Evolutionary conservation across 129 eudicot genomes (phyloP), one percentile per base, ranked within the genome.

Genomic region (Pulicaria dysenterica): DNA sequence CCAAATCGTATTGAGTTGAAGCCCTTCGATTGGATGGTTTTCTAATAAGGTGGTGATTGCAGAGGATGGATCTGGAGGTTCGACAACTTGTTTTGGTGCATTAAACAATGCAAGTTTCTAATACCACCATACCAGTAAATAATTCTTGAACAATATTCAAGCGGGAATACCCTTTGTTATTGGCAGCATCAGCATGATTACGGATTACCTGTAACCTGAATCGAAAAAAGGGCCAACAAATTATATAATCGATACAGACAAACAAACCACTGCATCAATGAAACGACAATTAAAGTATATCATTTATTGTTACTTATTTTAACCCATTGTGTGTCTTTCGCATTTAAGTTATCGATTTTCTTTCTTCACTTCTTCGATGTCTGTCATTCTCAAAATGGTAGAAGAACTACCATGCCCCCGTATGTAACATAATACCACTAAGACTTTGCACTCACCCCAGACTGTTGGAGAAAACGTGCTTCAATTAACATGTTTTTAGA

Each of bases 11-110:
- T 93, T 96, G 5, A 89, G 83, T 11, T 87, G 81, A 64, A 93
- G 87, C 4, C 96, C 98, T 67, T 93, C 96, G 3, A 84, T 3
- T 16, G 98, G 98, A 83, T 93, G 98, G 78, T 89, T 93, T 82
- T 89, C 89, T 95, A 8, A 93, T 60, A 6, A 93, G 92, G 36
- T 89, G 90, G 76, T 92, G 98, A 62, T 92, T 92, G 98, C 61
- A 76, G 88, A 17, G 96, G 87, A 61, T 89, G 96, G 49, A 87
- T 83, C 37, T 89, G 96, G 14, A 83, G 80, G 82, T 93, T 89
- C 44, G 87, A 55, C 76, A 93, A 89, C 77, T 93, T 93, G 87
- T 93, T 93, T 39, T 85, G 75, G 78, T 89, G 96, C 95, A 87
- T 87, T 64, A 87, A 87, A 68, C 87, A 89, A 49, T 89, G 96